A percentile compares a stretch with the other conserved stretches of the same genome.
Evolutionary conservation across 176 grass and related monocot species (phyloP).

Genomic region (Carex cristatella): DNA sequence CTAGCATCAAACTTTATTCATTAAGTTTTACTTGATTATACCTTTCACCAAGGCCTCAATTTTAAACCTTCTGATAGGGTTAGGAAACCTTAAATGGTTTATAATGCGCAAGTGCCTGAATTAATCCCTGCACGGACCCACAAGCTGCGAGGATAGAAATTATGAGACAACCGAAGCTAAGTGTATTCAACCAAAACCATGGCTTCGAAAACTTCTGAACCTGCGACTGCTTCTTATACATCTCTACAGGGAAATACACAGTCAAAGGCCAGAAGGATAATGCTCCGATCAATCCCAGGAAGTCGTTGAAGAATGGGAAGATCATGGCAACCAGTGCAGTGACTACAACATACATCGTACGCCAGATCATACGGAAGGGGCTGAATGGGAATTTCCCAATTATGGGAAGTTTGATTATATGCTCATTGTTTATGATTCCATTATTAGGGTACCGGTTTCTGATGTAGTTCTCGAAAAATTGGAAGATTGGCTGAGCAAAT

Average conservation of each 20-base stretch:
- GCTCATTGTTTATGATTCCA: conserved; percentile 42
- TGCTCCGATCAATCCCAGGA: conserved; percentile 80
- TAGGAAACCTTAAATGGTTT: conserved; percentile 62
- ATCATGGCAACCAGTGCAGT: conserved; percentile 57
- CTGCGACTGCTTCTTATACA: conserved; percentile 70
- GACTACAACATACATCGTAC: conserved; percentile 48
- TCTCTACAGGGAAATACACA: conserved; percentile 85
- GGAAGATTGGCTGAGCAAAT: conserved; percentile 81
- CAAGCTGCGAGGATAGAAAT: conserved; percentile 58
- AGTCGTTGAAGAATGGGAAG: conserved; percentile 94
- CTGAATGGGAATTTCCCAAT: conserved; percentile 39
- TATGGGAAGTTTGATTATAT: conserved; percentile 19
- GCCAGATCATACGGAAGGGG: conserved; percentile 58
- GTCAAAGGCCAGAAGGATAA: conserved; percentile 91
- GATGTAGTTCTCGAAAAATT: conserved; percentile 51
- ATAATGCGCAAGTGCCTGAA: conserved; percentile 42
- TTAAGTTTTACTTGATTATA: background rate
- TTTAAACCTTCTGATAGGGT: background rate
- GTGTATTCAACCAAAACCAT: conserved; percentile 71
- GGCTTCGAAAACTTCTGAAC: conserved; percentile 44
- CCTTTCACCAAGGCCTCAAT: background rate
- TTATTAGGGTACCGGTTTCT: conserved; percentile 33
- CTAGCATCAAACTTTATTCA: conserved; percentile 6
- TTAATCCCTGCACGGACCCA: conserved; percentile 59
- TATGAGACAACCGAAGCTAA: conserved; percentile 44